phyloP scores from a whole-genome alignment of 208 protist genomes.

The Lotmaria passim region DNA sequence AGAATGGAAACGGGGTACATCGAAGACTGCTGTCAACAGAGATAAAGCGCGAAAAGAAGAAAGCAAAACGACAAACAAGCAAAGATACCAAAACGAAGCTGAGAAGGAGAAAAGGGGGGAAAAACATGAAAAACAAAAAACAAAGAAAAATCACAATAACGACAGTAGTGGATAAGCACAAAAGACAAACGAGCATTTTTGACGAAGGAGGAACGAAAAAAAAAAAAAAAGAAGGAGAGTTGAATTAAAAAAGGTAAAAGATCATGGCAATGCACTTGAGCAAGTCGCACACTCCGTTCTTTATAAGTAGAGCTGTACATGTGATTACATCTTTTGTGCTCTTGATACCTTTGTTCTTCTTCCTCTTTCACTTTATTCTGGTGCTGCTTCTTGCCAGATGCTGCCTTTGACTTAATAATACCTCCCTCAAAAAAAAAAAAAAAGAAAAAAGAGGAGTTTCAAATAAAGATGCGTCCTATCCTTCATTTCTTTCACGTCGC shows the following conservation, averaged over 20 bases:
- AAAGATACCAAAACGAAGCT: no score
- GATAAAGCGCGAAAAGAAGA: background rate
- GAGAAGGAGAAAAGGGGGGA: background rate
- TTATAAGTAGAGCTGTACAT: constrained; percentile 6
- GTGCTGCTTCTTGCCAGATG: no score
- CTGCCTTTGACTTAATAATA: no score
- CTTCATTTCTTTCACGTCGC: no score
- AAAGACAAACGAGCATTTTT: background rate
- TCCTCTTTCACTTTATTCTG: background rate
- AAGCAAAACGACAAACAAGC: background rate
- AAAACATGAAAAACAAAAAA: background rate
- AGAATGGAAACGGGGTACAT: background rate
- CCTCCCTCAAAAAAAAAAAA: no score
- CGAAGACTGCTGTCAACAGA: background rate
- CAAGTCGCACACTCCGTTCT: background rate
- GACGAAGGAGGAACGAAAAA: background rate
- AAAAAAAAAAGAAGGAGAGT: background rate
- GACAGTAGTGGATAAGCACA: constrained; percentile 6
- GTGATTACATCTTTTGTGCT: background rate
- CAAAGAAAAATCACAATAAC: background rate
- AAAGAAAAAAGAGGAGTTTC: no score
- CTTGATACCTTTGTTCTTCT: no score
- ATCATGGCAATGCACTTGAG: background rate
- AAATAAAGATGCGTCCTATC: no score
- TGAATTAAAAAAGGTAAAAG: background rate